These are phyloP conservation scores for Paulownia fortunei DNA, from an alignment of 257 asterid genomes.

Conservation along the genomic window DNA sequence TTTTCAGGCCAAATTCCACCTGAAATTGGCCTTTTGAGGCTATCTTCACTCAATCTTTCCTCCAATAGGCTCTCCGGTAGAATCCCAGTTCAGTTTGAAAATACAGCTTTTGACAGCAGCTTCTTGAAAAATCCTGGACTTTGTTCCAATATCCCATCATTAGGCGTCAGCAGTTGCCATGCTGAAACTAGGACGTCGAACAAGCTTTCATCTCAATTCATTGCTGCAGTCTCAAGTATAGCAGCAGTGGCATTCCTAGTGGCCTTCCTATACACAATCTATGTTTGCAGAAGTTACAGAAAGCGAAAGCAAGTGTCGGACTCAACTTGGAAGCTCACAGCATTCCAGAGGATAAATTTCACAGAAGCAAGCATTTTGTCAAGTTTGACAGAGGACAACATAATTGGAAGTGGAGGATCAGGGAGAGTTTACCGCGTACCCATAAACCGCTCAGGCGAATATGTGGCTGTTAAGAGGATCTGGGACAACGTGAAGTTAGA, in stretches of 20 bases:
- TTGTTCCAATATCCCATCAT: conserved; percentile 53
- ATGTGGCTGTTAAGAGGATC: conserved; percentile 83
- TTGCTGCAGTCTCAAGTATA: conserved; percentile 67
- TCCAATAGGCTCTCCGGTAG: conserved; percentile 70
- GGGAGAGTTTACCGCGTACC: conserved; percentile 80
- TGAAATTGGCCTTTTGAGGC: conserved; percentile 45
- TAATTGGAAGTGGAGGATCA: conserved; percentile 87
- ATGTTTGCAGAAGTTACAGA: conserved; percentile 48
- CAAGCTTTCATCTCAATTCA: conserved; percentile 44
- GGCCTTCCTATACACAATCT: conserved; percentile 48
- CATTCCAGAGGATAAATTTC: conserved; percentile 79
- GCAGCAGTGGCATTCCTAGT: conserved; percentile 53
- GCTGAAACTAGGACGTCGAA: conserved; percentile 29
- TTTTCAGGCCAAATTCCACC: conserved; percentile 77
- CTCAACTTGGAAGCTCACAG: conserved; percentile 72
- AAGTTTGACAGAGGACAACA: conserved; percentile 54
- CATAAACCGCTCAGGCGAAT: conserved; percentile 44
- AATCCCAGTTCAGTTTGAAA: conserved; percentile 64
- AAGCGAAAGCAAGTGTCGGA: conserved; percentile 42
- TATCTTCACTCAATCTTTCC: conserved; percentile 60
- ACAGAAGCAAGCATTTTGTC: conserved; percentile 62
- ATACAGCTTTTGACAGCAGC: conserved; percentile 58
- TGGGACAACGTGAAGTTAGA: conserved; percentile 52
- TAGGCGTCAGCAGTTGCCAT: conserved; percentile 54
- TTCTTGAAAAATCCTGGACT: conserved; percentile 70